Conservation (phyloP, 371 early-diverging fungal species). For the Mucor mucedo region DNA sequence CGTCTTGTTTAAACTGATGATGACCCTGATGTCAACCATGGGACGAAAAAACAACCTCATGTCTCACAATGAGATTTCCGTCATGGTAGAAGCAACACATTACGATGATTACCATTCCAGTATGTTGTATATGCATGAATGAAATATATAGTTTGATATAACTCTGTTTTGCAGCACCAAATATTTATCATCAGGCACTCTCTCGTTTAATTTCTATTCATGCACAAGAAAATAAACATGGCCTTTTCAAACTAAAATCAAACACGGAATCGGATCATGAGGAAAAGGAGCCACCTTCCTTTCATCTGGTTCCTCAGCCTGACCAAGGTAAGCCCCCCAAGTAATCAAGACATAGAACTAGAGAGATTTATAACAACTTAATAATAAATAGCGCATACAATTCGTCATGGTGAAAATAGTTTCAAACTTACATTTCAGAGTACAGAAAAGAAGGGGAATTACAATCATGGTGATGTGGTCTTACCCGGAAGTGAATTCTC, state of each 20-base stretch:
- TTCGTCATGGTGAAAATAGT: neutral
- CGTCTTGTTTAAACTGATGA: neutral
- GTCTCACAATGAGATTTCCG: neutral
- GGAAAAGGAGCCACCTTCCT: neutral
- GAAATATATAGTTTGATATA: no score
- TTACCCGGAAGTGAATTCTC: neutral
- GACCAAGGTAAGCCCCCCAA: neutral
- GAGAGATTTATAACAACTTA: neutral
- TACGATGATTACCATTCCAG: neutral
- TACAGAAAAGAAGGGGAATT: neutral
- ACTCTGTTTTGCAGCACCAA: neutral
- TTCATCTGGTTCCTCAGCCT: neutral
- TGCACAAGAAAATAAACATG: neutral
- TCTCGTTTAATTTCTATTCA: neutral
- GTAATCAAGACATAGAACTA: neutral
- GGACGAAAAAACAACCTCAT: no score
- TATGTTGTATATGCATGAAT: neutral
- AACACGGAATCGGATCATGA: neutral
- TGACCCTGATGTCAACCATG: neutral
- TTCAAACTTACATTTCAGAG: neutral
- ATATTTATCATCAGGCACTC: constrained; percentile 3
- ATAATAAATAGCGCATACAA: neutral
- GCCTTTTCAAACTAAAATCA: neutral
- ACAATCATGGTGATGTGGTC: neutral
- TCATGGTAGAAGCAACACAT: neutral